A percentile compares a stretch with the other conserved stretches of the same genome.
Conservation (phyloP, 2,329 filamentous ascomycete species). For the Immersiporthe knoxdaviesiana region DNA sequence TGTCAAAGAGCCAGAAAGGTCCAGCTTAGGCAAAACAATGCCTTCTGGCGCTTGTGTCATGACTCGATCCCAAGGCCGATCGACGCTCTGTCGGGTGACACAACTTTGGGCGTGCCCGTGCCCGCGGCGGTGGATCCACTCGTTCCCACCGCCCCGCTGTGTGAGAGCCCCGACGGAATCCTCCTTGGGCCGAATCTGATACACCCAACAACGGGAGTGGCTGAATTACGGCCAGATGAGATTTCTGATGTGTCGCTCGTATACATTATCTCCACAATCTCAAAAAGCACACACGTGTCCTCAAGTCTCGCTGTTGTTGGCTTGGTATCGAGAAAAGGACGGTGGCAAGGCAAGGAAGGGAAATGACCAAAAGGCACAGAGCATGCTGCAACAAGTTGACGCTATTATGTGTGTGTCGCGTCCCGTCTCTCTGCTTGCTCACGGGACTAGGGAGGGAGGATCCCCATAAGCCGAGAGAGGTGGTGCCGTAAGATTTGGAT, state of each 20-base stretch:
- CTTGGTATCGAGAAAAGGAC: neutral
- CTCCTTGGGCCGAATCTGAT: neutral
- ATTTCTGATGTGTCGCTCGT: constrained; percentile 11
- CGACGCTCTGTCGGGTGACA: constrained; percentile 4
- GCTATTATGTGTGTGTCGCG: neutral
- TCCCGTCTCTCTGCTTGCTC: constrained; percentile 19
- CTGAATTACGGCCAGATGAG: constrained; percentile 5
- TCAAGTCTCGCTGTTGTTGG: neutral
- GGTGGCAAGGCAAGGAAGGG: neutral
- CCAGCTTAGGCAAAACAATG: neutral
- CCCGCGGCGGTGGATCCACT: constrained; percentile 7
- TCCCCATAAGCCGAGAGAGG: constrained; percentile 18
- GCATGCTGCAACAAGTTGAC: constrained; percentile 6
- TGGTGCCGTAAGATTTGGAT: constrained; percentile 11
- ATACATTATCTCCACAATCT: neutral
- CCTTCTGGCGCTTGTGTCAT: constrained; percentile 13
- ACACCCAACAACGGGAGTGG: neutral
- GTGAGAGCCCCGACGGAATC: neutral
- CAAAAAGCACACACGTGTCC: neutral
- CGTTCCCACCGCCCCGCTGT: constrained; percentile 18
- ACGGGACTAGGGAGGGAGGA: constrained; percentile 20
- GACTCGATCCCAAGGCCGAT: constrained; percentile 21
- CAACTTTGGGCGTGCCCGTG: neutral
- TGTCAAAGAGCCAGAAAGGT: neutral
- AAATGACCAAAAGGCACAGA: constrained; percentile 5